Percentiles rank a stretch among this genome's conserved stretches.
Conservation (phyloP, 2,329 filamentous ascomycete genomes). For the Fusarium albosuccineum region DNA sequence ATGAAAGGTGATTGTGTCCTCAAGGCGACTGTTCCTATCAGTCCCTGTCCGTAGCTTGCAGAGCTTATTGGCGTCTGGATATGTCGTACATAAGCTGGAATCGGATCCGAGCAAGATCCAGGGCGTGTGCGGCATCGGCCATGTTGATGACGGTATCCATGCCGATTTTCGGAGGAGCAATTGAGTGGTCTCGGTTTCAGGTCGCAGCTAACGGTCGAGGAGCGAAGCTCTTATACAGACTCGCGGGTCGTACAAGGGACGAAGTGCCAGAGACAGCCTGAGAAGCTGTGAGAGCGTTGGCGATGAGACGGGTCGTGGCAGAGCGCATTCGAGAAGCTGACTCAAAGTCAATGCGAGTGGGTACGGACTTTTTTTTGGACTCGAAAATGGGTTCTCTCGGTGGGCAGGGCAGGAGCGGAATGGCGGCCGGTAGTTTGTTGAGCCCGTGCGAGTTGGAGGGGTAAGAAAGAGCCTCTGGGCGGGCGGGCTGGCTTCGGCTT, state of each 20-base stretch:
- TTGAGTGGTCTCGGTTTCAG: constrained; percentile 1
- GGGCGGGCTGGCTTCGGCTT: too few relatives aligned
- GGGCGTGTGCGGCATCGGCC: constrained; percentile 83
- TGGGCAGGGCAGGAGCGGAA: constrained; percentile 16
- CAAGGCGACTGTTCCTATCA: constrained; percentile 78
- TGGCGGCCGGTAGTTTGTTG: constrained; percentile 32
- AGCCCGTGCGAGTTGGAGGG: constrained; percentile 19
- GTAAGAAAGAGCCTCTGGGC: too few relatives aligned
- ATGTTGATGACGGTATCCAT: constrained; percentile 96
- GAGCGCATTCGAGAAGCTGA: constrained; percentile 10
- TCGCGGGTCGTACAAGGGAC: background rate
- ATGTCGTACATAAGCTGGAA: constrained; percentile 86
- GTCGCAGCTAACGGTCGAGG: background rate
- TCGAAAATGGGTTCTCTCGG: background rate
- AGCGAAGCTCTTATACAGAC: background rate
- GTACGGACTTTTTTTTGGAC: background rate
- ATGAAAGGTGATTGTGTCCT: constrained; percentile 98
- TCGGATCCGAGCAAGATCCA: constrained; percentile 92
- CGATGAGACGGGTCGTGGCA: constrained; percentile 13
- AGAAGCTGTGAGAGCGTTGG: background rate
- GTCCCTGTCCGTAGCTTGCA: constrained; percentile 5
- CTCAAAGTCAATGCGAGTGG: constrained; percentile 4
- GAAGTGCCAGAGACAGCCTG: background rate
- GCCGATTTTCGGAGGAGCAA: constrained; percentile 15
- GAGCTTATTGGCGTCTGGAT: background rate